These are phyloP conservation scores for Phytophthora foliorum DNA, from an alignment of 352 stramenopile species.

Conservation along the genomic window DNA sequence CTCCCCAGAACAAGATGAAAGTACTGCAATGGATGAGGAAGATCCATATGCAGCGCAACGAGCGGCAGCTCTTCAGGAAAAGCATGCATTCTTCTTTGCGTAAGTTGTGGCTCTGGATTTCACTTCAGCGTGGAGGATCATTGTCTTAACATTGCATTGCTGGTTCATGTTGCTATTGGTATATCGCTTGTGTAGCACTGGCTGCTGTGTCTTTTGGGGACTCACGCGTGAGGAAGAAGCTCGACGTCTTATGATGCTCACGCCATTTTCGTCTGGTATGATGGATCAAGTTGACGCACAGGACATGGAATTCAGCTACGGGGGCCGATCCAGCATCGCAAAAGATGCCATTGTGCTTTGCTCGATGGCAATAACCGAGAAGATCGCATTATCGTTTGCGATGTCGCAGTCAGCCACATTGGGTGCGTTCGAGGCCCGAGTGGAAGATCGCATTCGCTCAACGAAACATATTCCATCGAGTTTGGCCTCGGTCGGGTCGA, in stretches of 20 bases:
- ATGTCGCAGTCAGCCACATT: conserved; percentile 94
- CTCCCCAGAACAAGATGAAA: conserved; percentile 14
- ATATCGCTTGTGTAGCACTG: conserved; percentile 46
- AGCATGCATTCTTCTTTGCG: conserved; percentile 82
- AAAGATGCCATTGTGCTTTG: conserved; percentile 89
- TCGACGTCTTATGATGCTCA: conserved; percentile 55
- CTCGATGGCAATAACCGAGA: conserved; percentile 80
- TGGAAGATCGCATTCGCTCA: conserved; percentile 85
- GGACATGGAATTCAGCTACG: conserved; percentile 76
- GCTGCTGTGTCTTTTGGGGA: conserved; percentile 79
- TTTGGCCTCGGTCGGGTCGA: conserved; percentile 88
- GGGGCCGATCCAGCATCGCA: conserved; percentile 52
- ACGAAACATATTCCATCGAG: conserved; percentile 90
- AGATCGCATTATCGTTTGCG: conserved; percentile 92
- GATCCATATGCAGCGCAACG: conserved; percentile 14
- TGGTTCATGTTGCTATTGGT: conserved; percentile 4
- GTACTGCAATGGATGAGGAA: not conserved
- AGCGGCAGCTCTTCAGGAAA: conserved; percentile 44
- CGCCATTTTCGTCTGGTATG: conserved; percentile 55
- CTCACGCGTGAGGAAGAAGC: conserved; percentile 67
- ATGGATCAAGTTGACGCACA: conserved; percentile 66
- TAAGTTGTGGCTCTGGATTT: conserved; percentile 26
- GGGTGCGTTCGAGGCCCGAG: conserved; percentile 92
- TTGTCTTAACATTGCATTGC: not conserved
- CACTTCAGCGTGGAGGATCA: not conserved